Evolutionary conservation across 2,329 filamentous ascomycete species (phyloP).

Genomic region (Alternaria gaisen): DNA sequence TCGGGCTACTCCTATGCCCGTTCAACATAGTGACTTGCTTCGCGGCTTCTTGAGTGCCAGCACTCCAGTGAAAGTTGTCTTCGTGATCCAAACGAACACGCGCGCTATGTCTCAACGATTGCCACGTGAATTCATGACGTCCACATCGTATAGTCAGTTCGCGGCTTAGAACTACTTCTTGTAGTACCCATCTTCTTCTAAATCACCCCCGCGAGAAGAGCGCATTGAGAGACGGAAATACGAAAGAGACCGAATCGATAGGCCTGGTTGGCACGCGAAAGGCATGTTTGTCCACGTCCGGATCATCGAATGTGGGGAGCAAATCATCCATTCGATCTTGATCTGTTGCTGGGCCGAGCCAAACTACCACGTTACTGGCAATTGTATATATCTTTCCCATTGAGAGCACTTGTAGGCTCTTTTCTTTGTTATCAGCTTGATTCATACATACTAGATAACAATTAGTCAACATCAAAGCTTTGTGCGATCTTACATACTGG

Average conservation of each 20-base stretch:
- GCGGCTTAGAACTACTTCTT: not conserved
- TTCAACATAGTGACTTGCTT: not conserved
- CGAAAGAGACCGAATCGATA: not conserved
- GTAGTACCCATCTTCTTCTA: not conserved
- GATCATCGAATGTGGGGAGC: too few relatives aligned
- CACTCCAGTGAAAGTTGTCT: not conserved
- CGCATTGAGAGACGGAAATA: not conserved
- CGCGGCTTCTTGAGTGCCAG: not conserved
- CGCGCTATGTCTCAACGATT: not conserved
- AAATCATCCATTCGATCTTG: not conserved
- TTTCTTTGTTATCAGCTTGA: not conserved
- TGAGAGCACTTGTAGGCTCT: not conserved
- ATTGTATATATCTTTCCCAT: not conserved
- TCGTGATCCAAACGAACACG: accelerated
- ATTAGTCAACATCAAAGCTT: not conserved
- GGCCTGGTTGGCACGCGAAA: too few relatives aligned
- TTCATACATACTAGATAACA: not conserved
- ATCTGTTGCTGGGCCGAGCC: not conserved
- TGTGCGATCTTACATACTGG: not conserved
- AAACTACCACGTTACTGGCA: not conserved
- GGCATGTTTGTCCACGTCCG: too few relatives aligned
- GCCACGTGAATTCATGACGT: not conserved
- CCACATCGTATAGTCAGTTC: not conserved
- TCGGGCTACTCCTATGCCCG: too few relatives aligned
- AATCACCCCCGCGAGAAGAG: not conserved